Base-by-base conservation (phyloP, 192 early-diverging fungal species). In the Backusella sp. region DNA sequence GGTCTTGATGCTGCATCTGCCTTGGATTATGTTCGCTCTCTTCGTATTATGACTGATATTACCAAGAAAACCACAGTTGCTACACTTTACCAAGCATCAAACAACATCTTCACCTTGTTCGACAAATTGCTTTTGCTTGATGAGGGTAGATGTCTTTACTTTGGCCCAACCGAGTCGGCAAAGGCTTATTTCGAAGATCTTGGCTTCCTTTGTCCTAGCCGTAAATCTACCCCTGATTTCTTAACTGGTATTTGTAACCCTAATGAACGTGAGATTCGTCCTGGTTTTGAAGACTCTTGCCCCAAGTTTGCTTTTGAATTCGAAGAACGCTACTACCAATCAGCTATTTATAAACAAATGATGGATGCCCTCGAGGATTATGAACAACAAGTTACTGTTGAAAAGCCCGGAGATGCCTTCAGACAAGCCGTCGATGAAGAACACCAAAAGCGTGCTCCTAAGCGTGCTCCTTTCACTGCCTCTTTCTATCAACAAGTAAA, bases 1-100 rank as follows among this genome's bases (percentile, higher is more conserved):
- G 94, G 94, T 53, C 84, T 96, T 66, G 94, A 96, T 84, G 90
- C 92, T 26, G 92, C 92, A 68, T 92, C 91, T 3, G 92, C 94
- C 42, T 84, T 96, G 41, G 94, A 95, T 76, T 95, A 93, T 72
- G 89, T 91, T 56, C 87, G 90, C 35, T 91, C 88, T 15, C 85
- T 95, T 32, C 90, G 94, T 59, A 90, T 93, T 65, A 88, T 87
- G 83, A 88, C 91, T 36, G 90, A 94, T 70, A 85, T 92, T 32
- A 79, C 91, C 66, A 81, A 90, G 34, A 91, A 91, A 74, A 85
- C 92, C 1, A 89, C 89, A 0, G 56, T 88, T 28, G 86, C 82
- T n/a, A 85, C 86, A 4, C 79, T 91, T n/a, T 88, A 87, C 81
- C 90, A 92, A 83, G 89, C 92, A 7, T 91, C 91, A 7, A 92